Evolutionary conservation across 495 filamentous ascomycete genomes (phyloP).

Genomic region (Corynascus novoguineensis): DNA sequence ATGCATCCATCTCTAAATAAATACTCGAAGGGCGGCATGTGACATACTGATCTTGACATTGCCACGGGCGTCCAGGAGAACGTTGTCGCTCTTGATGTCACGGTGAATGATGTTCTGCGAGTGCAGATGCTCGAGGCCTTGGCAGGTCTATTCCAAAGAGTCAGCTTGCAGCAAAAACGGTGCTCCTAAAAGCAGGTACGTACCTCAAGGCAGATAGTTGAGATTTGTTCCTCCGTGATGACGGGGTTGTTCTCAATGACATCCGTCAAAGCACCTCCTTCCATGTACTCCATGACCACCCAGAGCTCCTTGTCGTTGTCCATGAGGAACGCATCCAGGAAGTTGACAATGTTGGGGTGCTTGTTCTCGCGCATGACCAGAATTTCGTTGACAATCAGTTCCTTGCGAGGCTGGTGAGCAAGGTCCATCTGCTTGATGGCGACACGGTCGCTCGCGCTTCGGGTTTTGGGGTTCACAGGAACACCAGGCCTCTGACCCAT

Average conservation of each 20-base stretch:
- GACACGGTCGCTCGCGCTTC: constrained; percentile 68
- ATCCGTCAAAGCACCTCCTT: constrained; percentile 94
- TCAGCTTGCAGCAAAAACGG: constrained; percentile 28
- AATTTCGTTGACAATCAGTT: constrained; percentile 98
- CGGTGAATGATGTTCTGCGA: constrained; percentile 95
- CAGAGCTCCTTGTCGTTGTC: constrained; percentile 90
- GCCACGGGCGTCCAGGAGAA: constrained; percentile 84
- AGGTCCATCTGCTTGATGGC: constrained; percentile 99
- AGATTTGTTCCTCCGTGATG: constrained; percentile 93
- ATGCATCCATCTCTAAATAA: too few relatives aligned
- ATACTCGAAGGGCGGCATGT: not conserved
- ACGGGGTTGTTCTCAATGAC: constrained; percentile 93
- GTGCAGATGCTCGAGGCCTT: constrained; percentile 89
- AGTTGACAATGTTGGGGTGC: constrained; percentile 98
- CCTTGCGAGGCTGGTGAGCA: constrained; percentile 92
- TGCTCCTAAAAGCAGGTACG: constrained; percentile 5
- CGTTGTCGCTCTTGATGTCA: constrained; percentile 99
- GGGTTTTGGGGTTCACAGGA: constrained; percentile 55
- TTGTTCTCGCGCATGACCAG: constrained; percentile 99
- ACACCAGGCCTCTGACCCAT: constrained; percentile 60
- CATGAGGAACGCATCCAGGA: constrained; percentile 91
- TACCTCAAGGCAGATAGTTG: constrained; percentile 95
- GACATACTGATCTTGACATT: constrained; percentile 95
- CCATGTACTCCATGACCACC: constrained; percentile 99
- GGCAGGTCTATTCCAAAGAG: constrained; percentile 66